A percentile compares a stretch with the other conserved stretches of the same genome.
Evolutionary conservation across 2,329 filamentous ascomycete species (phyloP).

Genomic region (Annulohypoxylon truncatum): DNA sequence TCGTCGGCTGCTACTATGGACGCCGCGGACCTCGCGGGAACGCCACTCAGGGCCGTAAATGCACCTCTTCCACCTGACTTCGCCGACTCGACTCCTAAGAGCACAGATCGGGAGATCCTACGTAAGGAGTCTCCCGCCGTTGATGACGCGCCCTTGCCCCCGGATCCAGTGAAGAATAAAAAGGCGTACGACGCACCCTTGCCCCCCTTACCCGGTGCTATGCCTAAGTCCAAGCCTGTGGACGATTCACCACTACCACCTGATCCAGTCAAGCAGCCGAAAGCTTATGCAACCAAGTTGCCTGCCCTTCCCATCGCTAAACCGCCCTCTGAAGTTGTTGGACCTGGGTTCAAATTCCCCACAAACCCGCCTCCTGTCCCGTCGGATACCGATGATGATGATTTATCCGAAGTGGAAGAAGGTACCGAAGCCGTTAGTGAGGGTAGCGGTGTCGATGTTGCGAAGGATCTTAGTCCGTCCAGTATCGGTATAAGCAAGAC

Average conservation of each 20-base stretch:
- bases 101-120: conserved; percentile 12
- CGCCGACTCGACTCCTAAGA: conserved; percentile 39
- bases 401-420: conserved; percentile 60
- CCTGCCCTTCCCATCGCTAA: conserved; percentile 44
- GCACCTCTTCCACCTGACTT: conserved; percentile 53
- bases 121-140: conserved; percentile 40
- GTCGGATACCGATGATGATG: conserved; percentile 56
- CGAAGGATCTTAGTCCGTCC: conserved; percentile 70
- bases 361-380: conserved; percentile 45
- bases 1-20: conserved; percentile 60
- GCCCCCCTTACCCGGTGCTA: conserved; percentile 43
- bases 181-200: conserved; percentile 46
- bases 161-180: conserved; percentile 56
- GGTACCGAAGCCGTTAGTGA: conserved; percentile 61
- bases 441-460: conserved; percentile 73
- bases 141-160: conserved; percentile 56
- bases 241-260: conserved; percentile 58
- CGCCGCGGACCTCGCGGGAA: conserved; percentile 40
- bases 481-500: conserved; percentile 59
- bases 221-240: conserved; percentile 42
- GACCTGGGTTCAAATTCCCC: conserved; percentile 49
- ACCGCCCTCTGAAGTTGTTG: conserved; percentile 35
- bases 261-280: conserved; percentile 50
- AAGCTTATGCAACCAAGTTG: conserved; percentile 47
- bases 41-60: conserved; percentile 41